Percentiles rank a stretch among this genome's conserved stretches.
phyloP scores from a whole-genome alignment of 768 basidiomycete genomes.

The Macrolepiota albuminosa region DNA sequence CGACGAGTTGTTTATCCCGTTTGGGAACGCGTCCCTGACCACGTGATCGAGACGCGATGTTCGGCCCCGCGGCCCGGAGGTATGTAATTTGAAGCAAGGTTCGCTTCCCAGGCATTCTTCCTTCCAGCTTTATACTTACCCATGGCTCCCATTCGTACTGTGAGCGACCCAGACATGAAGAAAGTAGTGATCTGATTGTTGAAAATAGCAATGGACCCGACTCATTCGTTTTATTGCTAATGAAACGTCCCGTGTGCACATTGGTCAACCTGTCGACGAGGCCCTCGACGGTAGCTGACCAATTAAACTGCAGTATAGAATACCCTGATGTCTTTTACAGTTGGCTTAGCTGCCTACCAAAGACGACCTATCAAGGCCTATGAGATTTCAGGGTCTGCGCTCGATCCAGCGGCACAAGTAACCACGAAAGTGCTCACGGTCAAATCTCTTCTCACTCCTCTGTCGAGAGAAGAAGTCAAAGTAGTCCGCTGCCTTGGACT shows the following conservation, averaged over 20 bases:
- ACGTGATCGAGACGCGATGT: conserved; percentile 10
- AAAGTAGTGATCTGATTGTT: background rate
- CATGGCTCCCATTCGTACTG: conserved; percentile 60
- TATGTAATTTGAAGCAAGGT: background rate
- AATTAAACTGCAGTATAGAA: background rate
- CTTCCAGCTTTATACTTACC: conserved; percentile 10
- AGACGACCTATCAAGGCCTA: conserved; percentile 56
- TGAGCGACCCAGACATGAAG: conserved; percentile 23
- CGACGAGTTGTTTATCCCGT: conserved; percentile 19
- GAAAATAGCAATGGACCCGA: conserved; percentile 64
- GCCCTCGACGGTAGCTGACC: conserved; percentile 49
- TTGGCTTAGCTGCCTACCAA: conserved; percentile 52
- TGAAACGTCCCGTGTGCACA: conserved; percentile 69
- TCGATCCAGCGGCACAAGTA: conserved; percentile 64
- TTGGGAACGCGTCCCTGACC: conserved; percentile 11
- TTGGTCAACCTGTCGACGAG: conserved; percentile 72
- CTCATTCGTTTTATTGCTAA: conserved; percentile 78
- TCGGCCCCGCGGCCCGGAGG: background rate
- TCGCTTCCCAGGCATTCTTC: conserved; percentile 3
- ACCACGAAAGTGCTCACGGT: conserved; percentile 64
- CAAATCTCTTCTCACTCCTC: conserved; percentile 62
- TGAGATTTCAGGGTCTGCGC: conserved; percentile 67
- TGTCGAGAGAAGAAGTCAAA: conserved; percentile 62
- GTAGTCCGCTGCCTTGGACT: conserved; percentile 74
- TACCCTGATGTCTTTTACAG: conserved; percentile 28